These are phyloP conservation scores for Millerozyma miso DNA, from an alignment of 805 yeast species.

Conservation along the genomic window DNA sequence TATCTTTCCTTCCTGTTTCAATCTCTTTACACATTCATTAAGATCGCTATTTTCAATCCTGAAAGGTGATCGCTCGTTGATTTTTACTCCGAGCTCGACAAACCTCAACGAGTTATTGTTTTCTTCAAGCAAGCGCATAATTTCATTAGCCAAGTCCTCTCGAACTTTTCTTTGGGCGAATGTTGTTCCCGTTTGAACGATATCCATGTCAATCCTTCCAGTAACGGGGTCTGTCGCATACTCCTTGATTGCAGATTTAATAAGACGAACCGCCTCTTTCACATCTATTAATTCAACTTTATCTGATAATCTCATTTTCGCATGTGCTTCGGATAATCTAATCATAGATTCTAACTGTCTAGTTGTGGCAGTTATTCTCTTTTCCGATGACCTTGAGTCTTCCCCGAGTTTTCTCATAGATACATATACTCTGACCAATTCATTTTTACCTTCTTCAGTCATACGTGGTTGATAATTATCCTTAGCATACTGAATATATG, in stretches of 20 bases:
- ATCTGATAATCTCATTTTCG: constrained; percentile 82
- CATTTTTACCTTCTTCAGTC: constrained; percentile 75
- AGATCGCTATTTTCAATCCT: constrained; percentile 70
- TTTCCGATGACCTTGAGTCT: constrained; percentile 79
- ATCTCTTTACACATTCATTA: constrained; percentile 59
- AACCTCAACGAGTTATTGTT: constrained; percentile 49
- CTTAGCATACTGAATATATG: constrained; percentile 92
- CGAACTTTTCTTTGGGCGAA: constrained; percentile 75
- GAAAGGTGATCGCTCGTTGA: constrained; percentile 63
- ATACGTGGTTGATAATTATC: constrained; percentile 77
- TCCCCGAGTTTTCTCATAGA: constrained; percentile 94
- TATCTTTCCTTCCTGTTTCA: constrained; percentile 69
- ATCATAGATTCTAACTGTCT: constrained; percentile 96
- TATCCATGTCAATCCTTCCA: constrained; percentile 95
- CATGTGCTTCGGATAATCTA: constrained; percentile 92
- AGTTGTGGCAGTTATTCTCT: constrained; percentile 95
- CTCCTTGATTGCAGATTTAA: constrained; percentile 91
- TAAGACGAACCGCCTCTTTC: constrained; percentile 87
- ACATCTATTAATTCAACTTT: constrained; percentile 79
- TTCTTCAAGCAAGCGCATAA: constrained; percentile 52
- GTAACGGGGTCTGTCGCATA: constrained; percentile 98
- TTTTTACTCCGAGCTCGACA: constrained; percentile 51
- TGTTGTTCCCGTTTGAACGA: constrained; percentile 94
- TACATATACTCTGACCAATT: constrained; percentile 82
- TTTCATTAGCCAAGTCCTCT: constrained; percentile 65